Evolutionary conservation across 1,284 basidiomycete genomes (phyloP), one percentile per base, ranked within the genome.

Genomic region (Phylloboletellus chloephorus): DNA sequence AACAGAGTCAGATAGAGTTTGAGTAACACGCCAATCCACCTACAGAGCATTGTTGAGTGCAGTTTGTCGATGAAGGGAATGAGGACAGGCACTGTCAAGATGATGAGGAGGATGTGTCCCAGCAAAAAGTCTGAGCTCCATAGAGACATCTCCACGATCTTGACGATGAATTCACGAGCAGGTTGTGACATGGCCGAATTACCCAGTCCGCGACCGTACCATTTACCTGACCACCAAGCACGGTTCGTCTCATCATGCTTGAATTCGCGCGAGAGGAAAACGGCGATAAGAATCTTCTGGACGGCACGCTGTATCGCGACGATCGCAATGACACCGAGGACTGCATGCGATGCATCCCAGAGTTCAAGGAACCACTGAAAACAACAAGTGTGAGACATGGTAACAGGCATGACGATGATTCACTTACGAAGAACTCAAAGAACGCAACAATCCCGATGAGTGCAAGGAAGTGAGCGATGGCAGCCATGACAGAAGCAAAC

Each of bases 151-250:
- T 96, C 94, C 51, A 96, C 89, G 47, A 95, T 90, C 74, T 97
- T 97, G 71, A 97, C 92, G 46, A 97, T 79, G 61, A 88, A 95
- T 72, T 97, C 93, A 63, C 93, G 84, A 46, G 89, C 90, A 31
- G 93, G 92, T 62, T 96, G 93, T 26, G 89, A 92, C 63, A 93
- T 83, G 30, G 89, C 91, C 34, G 88, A 86, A 19, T 74, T 74
- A 30, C 93, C 94, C 22, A 96, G 72, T 29, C 90, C 89, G 43
- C 91, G 78, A 37, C 92, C 91, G 60, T 93, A 94, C 93, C 93
- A 96, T 66, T 92, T 89, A 62, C 93, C 93, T n/a, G 91, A 93
- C 93, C 93, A 97, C 93, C 93, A 97, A 7, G 92, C 92, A 47
- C 89, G 75, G 68, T 97, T 96, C 13, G 90, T 93, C 69, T 96